Evolutionary conservation across 805 yeast genomes (phyloP).

Genomic region (Ogataea chonburiensis): DNA sequence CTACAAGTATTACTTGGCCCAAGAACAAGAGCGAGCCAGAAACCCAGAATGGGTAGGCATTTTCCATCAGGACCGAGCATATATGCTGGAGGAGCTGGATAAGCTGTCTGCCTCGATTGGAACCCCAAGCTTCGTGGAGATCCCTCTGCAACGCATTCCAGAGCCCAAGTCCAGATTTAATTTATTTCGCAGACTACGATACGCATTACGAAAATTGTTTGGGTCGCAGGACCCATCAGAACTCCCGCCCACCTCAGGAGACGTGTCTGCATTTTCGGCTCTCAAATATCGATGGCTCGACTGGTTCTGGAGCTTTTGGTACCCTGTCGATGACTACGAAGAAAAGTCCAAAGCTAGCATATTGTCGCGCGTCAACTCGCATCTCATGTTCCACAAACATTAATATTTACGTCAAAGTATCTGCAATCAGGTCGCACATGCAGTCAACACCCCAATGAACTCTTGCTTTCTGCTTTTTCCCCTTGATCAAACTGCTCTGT

Average conservation of each 20-base stretch:
- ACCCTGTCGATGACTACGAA: conserved; percentile 21
- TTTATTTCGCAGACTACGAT: conserved; percentile 5
- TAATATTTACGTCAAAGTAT: conserved; percentile 18
- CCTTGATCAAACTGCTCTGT: conserved; percentile 46
- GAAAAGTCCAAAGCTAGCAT: neutral
- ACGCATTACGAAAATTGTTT: conserved; percentile 8
- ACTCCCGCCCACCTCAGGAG: conserved; percentile 13
- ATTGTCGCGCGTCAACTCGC: conserved; percentile 1
- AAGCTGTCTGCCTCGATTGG: conserved; percentile 5
- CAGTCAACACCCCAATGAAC: conserved; percentile 67
- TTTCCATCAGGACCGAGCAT: conserved; percentile 15
- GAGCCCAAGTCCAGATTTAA: conserved; percentile 6
- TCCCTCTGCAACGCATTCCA: neutral
- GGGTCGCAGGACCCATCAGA: conserved; percentile 5
- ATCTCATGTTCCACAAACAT: conserved; percentile 2
- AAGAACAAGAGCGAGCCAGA: conserved; percentile 4
- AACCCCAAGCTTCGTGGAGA: conserved; percentile 4
- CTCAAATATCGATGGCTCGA: conserved; percentile 19
- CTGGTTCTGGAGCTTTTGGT: conserved; percentile 28
- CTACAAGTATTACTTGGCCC: conserved; percentile 19
- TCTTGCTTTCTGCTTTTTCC: conserved; percentile 54
- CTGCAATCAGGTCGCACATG: conserved; percentile 53
- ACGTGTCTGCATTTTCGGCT: conserved; percentile 10
- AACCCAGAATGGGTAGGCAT: conserved; percentile 22
- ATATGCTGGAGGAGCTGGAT: neutral